Evolutionary conservation across 2,329 filamentous ascomycete species (phyloP).

Genomic region (Diaporthe ampelina): DNA sequence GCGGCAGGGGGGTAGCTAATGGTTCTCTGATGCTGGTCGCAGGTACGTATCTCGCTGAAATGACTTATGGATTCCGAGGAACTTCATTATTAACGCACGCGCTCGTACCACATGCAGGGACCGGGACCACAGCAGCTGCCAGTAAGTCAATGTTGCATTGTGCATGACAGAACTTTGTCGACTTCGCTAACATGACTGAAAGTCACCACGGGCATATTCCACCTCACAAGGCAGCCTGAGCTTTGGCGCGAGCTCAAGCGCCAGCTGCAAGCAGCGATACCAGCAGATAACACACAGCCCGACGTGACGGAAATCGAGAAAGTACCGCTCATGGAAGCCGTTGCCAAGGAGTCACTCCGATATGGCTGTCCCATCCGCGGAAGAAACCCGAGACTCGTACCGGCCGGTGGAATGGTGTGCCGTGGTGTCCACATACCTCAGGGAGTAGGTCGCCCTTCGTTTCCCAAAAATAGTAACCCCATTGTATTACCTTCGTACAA

Average conservation of each 20-base stretch:
- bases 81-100: not conserved
- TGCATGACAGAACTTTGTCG: not conserved
- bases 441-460: not conserved
- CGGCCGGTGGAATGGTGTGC: not conserved
- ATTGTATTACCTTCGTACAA: not conserved
- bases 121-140: slow-evolving; percentile 14
- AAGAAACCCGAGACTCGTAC: not conserved
- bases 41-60: not conserved
- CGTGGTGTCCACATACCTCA: not conserved
- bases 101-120: not conserved
- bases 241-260: slow-evolving; percentile 23
- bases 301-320: slow-evolving; percentile 10
- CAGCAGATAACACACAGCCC: not conserved
- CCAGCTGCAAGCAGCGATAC: slow-evolving; percentile 6
- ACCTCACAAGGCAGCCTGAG: slow-evolving; percentile 18
- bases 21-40: slow-evolving; percentile 18
- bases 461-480: not conserved
- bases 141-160: not conserved
- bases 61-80: no score
- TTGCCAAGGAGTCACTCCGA: slow-evolving; percentile 13
- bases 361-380: not conserved
- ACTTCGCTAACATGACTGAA: not conserved
- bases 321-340: not conserved
- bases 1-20: slow-evolving; percentile 11
- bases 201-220: slow-evolving; percentile 19